A percentile compares a stretch with the other conserved stretches of the same genome.
phyloP scores from a whole-genome alignment of 805 yeast species.

The Myxozyma sirexii region DNA sequence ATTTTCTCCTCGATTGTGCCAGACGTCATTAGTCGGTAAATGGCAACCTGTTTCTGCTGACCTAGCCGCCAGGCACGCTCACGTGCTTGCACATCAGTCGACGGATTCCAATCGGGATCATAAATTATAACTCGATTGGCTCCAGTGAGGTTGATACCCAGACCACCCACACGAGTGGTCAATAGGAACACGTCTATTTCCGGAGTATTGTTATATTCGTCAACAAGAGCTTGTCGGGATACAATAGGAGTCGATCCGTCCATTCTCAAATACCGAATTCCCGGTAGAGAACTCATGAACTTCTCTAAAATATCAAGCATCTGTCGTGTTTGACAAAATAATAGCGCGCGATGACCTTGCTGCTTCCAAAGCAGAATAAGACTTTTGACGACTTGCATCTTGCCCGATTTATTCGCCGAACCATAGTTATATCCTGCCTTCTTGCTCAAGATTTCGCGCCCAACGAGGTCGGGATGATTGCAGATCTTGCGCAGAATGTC shows the following conservation, averaged over 20 bases:
- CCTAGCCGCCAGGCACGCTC: conserved; percentile 98
- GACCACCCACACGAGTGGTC: conserved; percentile 94
- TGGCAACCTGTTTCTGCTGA: conserved; percentile 87
- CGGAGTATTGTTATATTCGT: conserved; percentile 68
- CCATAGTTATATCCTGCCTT: conserved; percentile 46
- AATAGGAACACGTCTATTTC: conserved; percentile 67
- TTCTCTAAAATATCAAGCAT: conserved; percentile 86
- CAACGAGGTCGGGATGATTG: conserved; percentile 89
- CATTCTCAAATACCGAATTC: conserved; percentile 72
- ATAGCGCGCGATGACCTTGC: conserved; percentile 74
- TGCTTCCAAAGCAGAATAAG: conserved; percentile 72
- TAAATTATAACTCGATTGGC: conserved; percentile 91
- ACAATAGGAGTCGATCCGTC: conserved; percentile 89
- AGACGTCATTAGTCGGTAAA: conserved; percentile 87
- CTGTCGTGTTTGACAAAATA: conserved; percentile 92
- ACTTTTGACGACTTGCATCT: conserved; percentile 83
- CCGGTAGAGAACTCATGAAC: conserved; percentile 51
- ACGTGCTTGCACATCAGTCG: conserved; percentile 94
- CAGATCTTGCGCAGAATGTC: conserved; percentile 90
- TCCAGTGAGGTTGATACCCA: conserved; percentile 92
- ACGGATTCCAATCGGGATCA: conserved; percentile 99
- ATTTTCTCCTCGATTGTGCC: conserved; percentile 97
- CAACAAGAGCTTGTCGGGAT: conserved; percentile 76
- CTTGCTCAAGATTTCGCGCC: conserved; percentile 46
- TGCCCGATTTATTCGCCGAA: conserved; percentile 67